Evolutionary conservation across 1,284 basidiomycete genomes (phyloP).

Genomic region (Papiliotrema fonsecae): DNA sequence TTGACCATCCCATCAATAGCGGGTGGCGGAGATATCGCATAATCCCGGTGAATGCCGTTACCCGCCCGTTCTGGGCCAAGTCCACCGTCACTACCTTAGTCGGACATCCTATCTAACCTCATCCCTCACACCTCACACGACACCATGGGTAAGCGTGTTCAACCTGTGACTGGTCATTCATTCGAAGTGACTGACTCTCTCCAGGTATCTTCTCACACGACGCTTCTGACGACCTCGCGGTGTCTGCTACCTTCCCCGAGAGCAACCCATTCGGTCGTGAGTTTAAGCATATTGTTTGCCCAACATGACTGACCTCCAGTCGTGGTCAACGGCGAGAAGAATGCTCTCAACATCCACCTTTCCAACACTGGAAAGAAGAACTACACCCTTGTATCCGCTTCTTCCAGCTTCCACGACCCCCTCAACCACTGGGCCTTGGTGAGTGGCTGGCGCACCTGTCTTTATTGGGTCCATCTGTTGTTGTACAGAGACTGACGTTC

Average conservation of each 20-base stretch:
- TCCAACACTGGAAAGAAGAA: slow-evolving; percentile 73
- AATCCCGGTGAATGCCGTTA: too few species aligned
- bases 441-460: slow-evolving; percentile 38
- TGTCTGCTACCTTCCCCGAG: slow-evolving; percentile 66
- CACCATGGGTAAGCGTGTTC: slow-evolving; percentile 15
- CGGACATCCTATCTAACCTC: neutral
- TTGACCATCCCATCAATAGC: neutral
- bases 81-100: neutral
- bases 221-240: slow-evolving; percentile 52
- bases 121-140: slow-evolving; percentile 1
- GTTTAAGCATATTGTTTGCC: slow-evolving; percentile 40
- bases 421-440: slow-evolving; percentile 64
- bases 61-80: neutral
- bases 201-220: slow-evolving; percentile 32
- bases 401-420: slow-evolving; percentile 67
- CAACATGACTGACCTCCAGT: slow-evolving; percentile 54
- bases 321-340: slow-evolving; percentile 79
- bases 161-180: neutral
- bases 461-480: too few species aligned
- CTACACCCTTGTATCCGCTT: slow-evolving; percentile 65
- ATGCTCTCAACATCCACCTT: slow-evolving; percentile 61
- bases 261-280: slow-evolving; percentile 75
- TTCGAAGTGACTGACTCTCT: neutral
- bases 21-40: neutral
- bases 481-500: neutral